Evolutionary conservation across 192 early-diverging fungal species (phyloP), one percentile per base, ranked within the genome.

Genomic region (Podila minutissima): DNA sequence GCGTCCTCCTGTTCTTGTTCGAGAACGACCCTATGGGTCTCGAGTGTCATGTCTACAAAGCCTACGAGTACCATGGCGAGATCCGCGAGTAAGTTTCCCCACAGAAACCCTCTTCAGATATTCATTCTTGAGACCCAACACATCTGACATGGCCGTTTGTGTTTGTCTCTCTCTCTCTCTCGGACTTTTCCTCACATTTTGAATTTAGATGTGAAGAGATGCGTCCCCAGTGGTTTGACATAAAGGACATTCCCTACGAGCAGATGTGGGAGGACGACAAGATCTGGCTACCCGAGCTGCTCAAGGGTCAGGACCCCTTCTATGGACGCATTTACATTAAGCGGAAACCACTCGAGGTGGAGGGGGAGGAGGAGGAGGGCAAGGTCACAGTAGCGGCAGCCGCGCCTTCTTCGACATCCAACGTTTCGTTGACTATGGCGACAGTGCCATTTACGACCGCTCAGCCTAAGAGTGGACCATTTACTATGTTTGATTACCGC

Each of bases 221-320:
- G 93, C 79, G 81, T 31, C 92, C 92, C 1, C 64, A 93, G 82
- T 94, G 93, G 93, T 94, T 88, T 64, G 46, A 57, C 0, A 71
- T 85, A 32, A 64, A 74, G 28, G 62, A 79, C 22, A 86, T 93
- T 81, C 93, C 93, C 1, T 94, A 83, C 67, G 77, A 83, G 12
- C 62, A 72, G 22, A 94, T 94, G 93, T 94, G 93, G 93, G 74
- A 88, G 5, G 93, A 94, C 66, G 93, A 93, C 69, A 3, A 46
- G 7, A 50, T 74, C 26, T 94, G 93, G 93, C 85, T 91, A 65
- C 93, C 93, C 2, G 73, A 81, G 67, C 29, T 73, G 9, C 62
- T 81, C 29, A 48, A 81, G 32, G 77, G 67, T 7, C 66, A 73
- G 24, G 77, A 81, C 35, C 77, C 77, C 7, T 68, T 81, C 49